A percentile compares a stretch with the other conserved stretches of the same genome.
Conservation (phyloP, 2,329 filamentous ascomycete species). For the Magnaporthales sp. region DNA sequence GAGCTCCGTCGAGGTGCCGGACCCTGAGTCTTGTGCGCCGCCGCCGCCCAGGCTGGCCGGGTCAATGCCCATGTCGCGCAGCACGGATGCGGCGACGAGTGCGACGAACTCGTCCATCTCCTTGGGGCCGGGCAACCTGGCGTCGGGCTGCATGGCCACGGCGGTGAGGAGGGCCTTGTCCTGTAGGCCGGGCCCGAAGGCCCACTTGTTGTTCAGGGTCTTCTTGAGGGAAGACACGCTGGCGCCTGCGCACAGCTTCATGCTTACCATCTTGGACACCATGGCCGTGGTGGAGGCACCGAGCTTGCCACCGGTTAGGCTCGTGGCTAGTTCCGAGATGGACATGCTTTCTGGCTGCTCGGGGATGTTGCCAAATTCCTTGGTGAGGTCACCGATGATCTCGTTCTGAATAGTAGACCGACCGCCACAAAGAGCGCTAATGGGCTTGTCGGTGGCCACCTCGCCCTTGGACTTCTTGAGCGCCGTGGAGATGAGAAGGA, state of each 20-base stretch:
- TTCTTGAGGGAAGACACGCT: background rate
- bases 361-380: slow-evolving; percentile 29
- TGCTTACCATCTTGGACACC: background rate
- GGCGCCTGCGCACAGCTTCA: background rate
- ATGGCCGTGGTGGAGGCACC: background rate
- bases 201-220: background rate
- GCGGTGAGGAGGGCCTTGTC: background rate
- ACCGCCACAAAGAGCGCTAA: slow-evolving; percentile 23
- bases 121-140: background rate
- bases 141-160: background rate
- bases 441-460: slow-evolving; percentile 17
- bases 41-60: too few relatives aligned
- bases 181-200: background rate
- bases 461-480: slow-evolving; percentile 19
- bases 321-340: slow-evolving; percentile 18
- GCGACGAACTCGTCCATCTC: background rate
- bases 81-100: too few relatives aligned
- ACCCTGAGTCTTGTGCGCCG: too few relatives aligned
- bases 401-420: slow-evolving; percentile 36
- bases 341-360: slow-evolving; percentile 29
- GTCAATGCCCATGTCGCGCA: too few relatives aligned
- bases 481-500: slow-evolving; percentile 19
- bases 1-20: too few relatives aligned
- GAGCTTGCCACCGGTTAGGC: background rate
- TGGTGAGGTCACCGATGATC: slow-evolving; percentile 29